Base-by-base conservation (phyloP, 2,329 filamentous ascomycete genomes). In the Aspergillus neotritici region DNA sequence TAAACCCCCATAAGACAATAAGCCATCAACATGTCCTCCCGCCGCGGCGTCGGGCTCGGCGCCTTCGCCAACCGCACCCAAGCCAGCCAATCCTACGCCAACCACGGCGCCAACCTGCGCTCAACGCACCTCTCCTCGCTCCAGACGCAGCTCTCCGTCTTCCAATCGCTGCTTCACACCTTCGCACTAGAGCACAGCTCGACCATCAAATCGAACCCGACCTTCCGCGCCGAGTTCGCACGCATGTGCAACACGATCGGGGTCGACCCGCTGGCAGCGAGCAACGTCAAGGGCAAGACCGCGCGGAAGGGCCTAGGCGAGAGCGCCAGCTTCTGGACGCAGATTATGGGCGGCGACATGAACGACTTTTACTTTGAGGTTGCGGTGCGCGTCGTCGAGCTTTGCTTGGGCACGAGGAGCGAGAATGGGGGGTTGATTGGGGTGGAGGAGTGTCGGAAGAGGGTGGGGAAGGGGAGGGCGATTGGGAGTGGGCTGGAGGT, bases 341-440 rank as follows among this genome's bases (percentile, higher is more conserved):
- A 96, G 71, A 80, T 97, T 50, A 77, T 97, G 14, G 93, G 93
- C 25, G 81, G 86, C 47, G 89, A 83, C 57, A 90, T 98, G 55
- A 94, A 96, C 63, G 93, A 98, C 66, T 98, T 98, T 63, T 98
- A 97, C 71, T 97, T 97, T 66, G 91, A 94, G 72, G 80, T 98
- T 35, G 93, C 89, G 1, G 91, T 97, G n/a, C 79, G 87, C 38
- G 86, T 97, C 1, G 93, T 98, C 5, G 91, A 97, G 66, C 82
- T 96, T 6, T 98, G 93, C 63, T 77, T 88, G 5, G 81, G 84
- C 40, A 96, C 89, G 34, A 76, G 93, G 40, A 80, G 79, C 4
- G 91, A 96, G 68, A 98, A 98, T 63, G 93, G 93, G 5, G 93
- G 93, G 0, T 73, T 98, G 57, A 87, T 98, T 41, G 86, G 86